Percentiles rank a stretch among this genome's conserved stretches.
Evolutionary conservation across 352 stramenopile genomes (phyloP).

Genomic region (Achlya hypogyna): DNA sequence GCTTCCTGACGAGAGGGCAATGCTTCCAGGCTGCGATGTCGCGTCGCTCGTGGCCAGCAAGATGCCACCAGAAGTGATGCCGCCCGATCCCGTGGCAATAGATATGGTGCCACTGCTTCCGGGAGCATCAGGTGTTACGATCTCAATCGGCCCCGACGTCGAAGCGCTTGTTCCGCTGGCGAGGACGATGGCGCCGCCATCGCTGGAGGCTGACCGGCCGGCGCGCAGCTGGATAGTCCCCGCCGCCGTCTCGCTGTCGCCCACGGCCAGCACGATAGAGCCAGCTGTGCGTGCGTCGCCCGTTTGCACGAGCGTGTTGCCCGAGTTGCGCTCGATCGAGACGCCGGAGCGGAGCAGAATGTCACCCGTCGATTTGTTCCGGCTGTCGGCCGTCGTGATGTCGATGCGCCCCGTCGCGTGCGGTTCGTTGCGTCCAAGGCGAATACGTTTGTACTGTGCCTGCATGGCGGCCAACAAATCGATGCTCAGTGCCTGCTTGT

Average conservation of each 20-base stretch:
- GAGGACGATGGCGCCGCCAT: not conserved
- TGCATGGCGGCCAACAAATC: constrained; percentile 87
- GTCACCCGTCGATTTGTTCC: not conserved
- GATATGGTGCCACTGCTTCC: not conserved
- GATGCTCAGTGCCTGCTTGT: constrained; percentile 88
- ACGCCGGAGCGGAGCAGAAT: constrained; percentile 14
- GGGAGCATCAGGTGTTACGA: not conserved
- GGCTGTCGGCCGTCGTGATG: constrained; percentile 34
- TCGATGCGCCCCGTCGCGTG: constrained; percentile 34
- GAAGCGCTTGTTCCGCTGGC: not conserved
- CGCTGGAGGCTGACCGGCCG: not conserved
- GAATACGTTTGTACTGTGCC: constrained; percentile 63
- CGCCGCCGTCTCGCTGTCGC: not conserved
- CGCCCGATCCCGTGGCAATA: not conserved
- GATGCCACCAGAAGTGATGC: not conserved
- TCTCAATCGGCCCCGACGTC: not conserved
- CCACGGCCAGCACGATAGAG: constrained; percentile 5
- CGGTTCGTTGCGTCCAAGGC: constrained; percentile 39
- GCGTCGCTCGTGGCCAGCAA: not conserved
- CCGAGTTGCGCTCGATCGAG: constrained; percentile 23
- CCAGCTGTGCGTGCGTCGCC: not conserved
- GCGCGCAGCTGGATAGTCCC: not conserved
- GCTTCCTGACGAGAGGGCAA: not conserved
- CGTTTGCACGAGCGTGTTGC: constrained; percentile 6
- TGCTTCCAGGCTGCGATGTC: not conserved